Evolutionary conservation across 768 basidiomycete genomes (phyloP).

Genomic region (Lactifluus pinguis): DNA sequence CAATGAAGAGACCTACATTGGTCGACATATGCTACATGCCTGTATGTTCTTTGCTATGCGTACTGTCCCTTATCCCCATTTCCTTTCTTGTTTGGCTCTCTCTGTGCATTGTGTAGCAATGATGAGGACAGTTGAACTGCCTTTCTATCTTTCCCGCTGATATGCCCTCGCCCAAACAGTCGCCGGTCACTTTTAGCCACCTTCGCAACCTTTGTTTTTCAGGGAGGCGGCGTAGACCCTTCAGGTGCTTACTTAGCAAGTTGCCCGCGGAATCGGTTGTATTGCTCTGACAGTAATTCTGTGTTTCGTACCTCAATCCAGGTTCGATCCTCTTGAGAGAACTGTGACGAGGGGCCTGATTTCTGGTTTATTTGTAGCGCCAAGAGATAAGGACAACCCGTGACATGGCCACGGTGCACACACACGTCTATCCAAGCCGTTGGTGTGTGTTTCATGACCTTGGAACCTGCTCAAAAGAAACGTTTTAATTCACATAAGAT

Average conservation of each 20-base stretch:
- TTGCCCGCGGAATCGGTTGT: no score
- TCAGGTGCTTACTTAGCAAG: not conserved
- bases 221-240: not conserved
- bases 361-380: no score
- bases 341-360: no score
- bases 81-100: not conserved
- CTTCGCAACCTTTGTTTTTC: not conserved
- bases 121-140: not conserved
- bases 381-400: no score
- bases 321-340: no score
- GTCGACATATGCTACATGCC: not conserved
- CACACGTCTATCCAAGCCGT: no score
- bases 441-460: no score
- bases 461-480: no score
- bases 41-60: conserved; percentile 3
- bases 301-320: no score
- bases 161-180: not conserved
- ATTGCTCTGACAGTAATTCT: no score
- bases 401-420: no score
- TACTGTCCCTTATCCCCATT: not conserved
- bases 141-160: not conserved
- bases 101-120: conserved; percentile 1
- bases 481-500: no score
- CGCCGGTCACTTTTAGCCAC: not conserved
- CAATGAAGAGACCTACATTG: not conserved